A percentile compares a stretch with the other conserved stretches of the same genome.
These are phyloP conservation scores for Aspergillus sp. DNA, from an alignment of 2,329 filamentous ascomycete genomes.

Conservation along the genomic window DNA sequence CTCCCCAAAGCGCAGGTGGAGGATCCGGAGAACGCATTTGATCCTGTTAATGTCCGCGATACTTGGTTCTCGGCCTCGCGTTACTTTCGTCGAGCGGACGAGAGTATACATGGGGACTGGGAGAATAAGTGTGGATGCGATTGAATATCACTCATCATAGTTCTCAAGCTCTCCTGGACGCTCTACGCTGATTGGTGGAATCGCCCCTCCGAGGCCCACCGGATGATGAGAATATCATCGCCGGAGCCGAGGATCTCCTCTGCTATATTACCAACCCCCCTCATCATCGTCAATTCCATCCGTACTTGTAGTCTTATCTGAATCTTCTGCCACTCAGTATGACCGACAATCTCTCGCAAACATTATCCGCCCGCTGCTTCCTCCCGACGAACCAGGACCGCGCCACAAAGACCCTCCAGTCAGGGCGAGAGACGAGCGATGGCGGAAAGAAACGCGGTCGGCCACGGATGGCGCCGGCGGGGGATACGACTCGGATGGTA, in stretches of 20 bases:
- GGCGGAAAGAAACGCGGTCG: constrained; percentile 5
- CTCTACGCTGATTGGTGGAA: neutral
- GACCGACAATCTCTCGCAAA: neutral
- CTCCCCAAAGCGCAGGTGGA: constrained; percentile 23
- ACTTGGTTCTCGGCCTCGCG: constrained; percentile 19
- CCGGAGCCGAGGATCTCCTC: neutral
- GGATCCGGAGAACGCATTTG: constrained; percentile 19
- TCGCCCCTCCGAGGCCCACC: no score
- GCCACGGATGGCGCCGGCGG: neutral
- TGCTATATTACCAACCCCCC: neutral
- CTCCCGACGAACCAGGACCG: neutral
- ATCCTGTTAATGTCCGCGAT: constrained; percentile 5
- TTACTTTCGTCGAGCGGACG: constrained; percentile 51
- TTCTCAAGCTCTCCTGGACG: no score
- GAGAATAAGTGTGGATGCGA: constrained; percentile 35
- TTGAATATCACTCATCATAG: no score
- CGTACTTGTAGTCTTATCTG: no score
- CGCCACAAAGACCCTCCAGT: neutral
- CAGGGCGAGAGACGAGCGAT: neutral
- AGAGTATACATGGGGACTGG: constrained; percentile 49
- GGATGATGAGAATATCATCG: constrained; percentile 8
- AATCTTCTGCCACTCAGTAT: neutral
- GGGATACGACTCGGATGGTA: neutral
- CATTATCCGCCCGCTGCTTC: constrained; percentile 5
- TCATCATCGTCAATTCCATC: neutral